Evolutionary conservation across 495 filamentous ascomycete genomes (phyloP), one percentile per base, ranked within the genome.

Genomic region (Acidiella bohemica): DNA sequence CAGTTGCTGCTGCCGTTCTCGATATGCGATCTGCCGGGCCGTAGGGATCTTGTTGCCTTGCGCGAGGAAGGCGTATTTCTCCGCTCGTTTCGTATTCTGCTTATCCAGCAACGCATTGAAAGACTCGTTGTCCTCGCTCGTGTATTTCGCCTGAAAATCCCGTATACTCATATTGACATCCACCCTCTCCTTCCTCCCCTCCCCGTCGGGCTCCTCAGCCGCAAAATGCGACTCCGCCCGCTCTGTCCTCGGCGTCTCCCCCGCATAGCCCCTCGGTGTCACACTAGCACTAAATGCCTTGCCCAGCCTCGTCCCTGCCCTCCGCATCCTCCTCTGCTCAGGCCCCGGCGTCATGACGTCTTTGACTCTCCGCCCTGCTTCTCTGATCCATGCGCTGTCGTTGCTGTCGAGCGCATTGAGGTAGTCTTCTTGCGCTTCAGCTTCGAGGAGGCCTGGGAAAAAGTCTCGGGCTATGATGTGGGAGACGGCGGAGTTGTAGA

Each of bases 391-490:
- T 52, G 71, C 72, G 37, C 68, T 62, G 57, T 97, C 79, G 25
- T 77, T 74, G 4, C 84, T 90, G 10, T 90, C 84, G 7, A 95
- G 60, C 0, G 90, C 90, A 51, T 92, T 79, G 19, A 97, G 65
- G 53, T 94, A 95, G 49, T 97, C 90, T 51, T 87, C 77, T 53
- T 93, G 85, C 3, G 75, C 74, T 44, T 93, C 75, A 21, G 73
- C 76, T 51, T 96, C 87, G 0, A 87, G 66, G 0, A 97, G 68
- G 2, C 87, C 90, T 0, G 90, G 90, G 58, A 95, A 97, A 68
- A 90, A 97, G 62, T 97, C 92, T 27, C 92, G 82, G 21, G 83
- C 81, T 39, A 96, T 94, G 50, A 97, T 96, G 35, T 94, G 79
- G 1, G 88, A 93, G 19, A 97, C 64, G 7, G 82, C 81, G 40